A percentile compares a stretch with the other conserved stretches of the same genome.
Evolutionary conservation across 495 filamentous ascomycete species (phyloP).

Genomic region (Trichoderma erinaceum): DNA sequence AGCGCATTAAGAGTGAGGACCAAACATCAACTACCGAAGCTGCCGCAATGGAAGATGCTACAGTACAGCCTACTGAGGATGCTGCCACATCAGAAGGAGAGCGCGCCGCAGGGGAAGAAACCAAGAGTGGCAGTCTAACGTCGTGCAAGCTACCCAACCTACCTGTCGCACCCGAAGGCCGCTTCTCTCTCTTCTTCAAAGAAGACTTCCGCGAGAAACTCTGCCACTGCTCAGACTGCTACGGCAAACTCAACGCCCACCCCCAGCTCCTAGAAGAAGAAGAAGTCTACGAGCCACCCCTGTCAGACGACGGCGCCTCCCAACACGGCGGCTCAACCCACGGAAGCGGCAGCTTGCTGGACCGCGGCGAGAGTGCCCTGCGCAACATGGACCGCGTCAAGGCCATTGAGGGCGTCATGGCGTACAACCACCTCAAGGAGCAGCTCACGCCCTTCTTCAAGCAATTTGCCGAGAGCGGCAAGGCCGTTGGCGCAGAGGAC

Average conservation of each 20-base stretch:
- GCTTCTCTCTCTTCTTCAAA: constrained; percentile 75
- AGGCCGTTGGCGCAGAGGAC: constrained; percentile 84
- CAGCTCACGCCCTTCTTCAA: constrained; percentile 87
- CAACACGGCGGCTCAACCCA: constrained; percentile 45
- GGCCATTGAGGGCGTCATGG: constrained; percentile 96
- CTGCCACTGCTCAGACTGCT: constrained; percentile 77
- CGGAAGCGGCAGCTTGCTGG: constrained; percentile 65
- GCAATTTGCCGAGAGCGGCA: constrained; percentile 85
- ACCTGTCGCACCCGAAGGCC: constrained; percentile 45
- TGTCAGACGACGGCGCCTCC: constrained; percentile 46
- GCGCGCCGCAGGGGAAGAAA: constrained; percentile 16
- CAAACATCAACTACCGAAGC: constrained; percentile 19
- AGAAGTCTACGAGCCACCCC: constrained; percentile 81
- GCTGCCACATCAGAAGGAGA: not conserved
- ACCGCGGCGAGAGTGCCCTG: constrained; percentile 84
- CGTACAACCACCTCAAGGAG: constrained; percentile 90
- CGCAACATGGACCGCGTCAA: constrained; percentile 84
- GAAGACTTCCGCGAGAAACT: constrained; percentile 64
- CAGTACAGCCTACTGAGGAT: not conserved
- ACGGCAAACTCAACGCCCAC: constrained; percentile 60
- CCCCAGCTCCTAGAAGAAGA: constrained; percentile 87
- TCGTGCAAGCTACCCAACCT: constrained; percentile 42
- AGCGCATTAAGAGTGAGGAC: constrained; percentile 50
- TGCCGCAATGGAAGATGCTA: not conserved
- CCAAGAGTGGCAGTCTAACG: constrained; percentile 19